Evolutionary conservation across 83 land plant species (phyloP).

Genomic region (Picea abies): DNA sequence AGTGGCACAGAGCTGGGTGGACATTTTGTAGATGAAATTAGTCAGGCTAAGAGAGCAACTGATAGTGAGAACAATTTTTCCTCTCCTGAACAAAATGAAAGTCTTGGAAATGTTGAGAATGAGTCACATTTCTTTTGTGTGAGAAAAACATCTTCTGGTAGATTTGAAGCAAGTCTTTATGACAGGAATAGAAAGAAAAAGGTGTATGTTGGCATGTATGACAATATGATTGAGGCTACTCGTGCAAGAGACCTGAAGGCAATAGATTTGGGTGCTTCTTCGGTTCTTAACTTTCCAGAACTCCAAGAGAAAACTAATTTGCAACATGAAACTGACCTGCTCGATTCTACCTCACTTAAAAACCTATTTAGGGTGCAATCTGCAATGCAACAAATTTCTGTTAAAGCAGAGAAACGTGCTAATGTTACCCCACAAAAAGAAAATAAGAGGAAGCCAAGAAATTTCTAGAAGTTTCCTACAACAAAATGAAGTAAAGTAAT

Average conservation of each 20-base stretch:
- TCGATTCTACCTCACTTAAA: background rate
- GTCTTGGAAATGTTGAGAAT: slow-evolving; percentile 17
- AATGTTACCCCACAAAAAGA: background rate
- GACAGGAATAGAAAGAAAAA: slow-evolving; percentile 32
- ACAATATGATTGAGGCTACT: slow-evolving; percentile 31
- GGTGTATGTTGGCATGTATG: slow-evolving; percentile 35
- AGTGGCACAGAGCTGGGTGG: background rate
- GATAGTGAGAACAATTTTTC: slow-evolving; percentile 12
- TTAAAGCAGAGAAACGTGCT: slow-evolving; percentile 4
- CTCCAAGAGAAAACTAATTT: background rate
- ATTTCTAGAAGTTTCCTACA: slow-evolving; percentile 7
- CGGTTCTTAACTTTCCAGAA: slow-evolving; percentile 33
- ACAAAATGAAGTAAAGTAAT: slow-evolving; percentile 5
- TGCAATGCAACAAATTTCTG: slow-evolving; percentile 3
- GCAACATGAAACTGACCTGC: background rate
- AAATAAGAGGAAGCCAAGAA: background rate
- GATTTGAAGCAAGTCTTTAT: slow-evolving; percentile 40
- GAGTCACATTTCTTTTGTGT: slow-evolving; percentile 34
- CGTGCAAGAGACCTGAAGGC: slow-evolving; percentile 33
- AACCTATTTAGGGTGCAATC: background rate
- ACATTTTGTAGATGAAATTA: background rate
- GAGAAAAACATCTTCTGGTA: slow-evolving; percentile 33
- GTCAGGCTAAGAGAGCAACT: slow-evolving; percentile 7
- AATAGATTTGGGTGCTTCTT: slow-evolving; percentile 28
- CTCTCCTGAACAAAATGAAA: background rate